Percentiles rank a stretch among this genome's conserved stretches.
phyloP scores from a whole-genome alignment of 2,329 filamentous ascomycete genomes.

The Elsinoe fawcettii region DNA sequence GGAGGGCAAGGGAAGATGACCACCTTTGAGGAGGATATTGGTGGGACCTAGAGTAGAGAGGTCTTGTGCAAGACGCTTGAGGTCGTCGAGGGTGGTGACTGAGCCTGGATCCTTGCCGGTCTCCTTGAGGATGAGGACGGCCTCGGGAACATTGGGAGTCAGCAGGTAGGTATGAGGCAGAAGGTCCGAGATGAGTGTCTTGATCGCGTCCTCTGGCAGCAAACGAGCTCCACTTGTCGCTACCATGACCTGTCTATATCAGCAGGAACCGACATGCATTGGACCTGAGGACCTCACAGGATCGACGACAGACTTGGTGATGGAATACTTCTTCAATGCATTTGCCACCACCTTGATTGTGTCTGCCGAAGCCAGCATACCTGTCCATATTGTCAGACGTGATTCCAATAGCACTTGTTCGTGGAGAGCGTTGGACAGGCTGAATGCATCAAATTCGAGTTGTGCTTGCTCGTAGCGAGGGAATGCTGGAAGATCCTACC shows the following conservation, averaged over 20 bases:
- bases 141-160: constrained; percentile 73
- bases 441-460: too few relatives aligned
- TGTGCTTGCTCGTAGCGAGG: neutral
- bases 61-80: constrained; percentile 60
- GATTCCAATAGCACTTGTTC: neutral
- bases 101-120: constrained; percentile 39
- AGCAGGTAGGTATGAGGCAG: constrained; percentile 61
- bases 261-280: neutral
- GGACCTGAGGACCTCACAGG: constrained; percentile 48
- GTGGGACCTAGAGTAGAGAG: constrained; percentile 63
- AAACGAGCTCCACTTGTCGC: constrained; percentile 69
- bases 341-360: constrained; percentile 63
- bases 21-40: constrained; percentile 83
- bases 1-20: constrained; percentile 73
- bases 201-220: constrained; percentile 57
- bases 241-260: constrained; percentile 68
- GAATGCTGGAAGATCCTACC: constrained; percentile 47
- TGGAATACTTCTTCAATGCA: constrained; percentile 50
- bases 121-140: constrained; percentile 54
- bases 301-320: constrained; percentile 60
- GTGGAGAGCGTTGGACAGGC: too few relatives aligned
- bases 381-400: constrained; percentile 38
- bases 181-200: constrained; percentile 51
- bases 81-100: constrained; percentile 53
- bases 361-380: constrained; percentile 71